These are phyloP conservation scores for Chrysoporthe cubensis DNA, from an alignment of 2,329 filamentous ascomycete species.

Conservation along the genomic window DNA sequence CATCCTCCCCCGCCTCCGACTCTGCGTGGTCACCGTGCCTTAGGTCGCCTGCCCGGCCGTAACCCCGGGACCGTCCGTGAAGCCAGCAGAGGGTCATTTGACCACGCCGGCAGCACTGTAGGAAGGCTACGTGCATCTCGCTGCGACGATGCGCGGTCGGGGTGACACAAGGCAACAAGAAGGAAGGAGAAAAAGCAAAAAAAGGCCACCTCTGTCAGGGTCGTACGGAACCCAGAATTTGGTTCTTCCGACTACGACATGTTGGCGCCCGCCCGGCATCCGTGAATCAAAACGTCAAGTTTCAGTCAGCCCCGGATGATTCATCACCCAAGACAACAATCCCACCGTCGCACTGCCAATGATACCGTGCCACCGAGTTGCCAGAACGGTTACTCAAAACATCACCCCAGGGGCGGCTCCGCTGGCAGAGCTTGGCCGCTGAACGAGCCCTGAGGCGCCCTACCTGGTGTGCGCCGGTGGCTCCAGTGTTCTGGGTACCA, in stretches of 20 bases:
- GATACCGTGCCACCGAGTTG: constrained; percentile 16
- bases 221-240: constrained; percentile 17
- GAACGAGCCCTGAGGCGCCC: constrained; percentile 16
- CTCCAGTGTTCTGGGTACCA: not conserved
- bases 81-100: constrained; percentile 21
- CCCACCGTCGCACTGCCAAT: constrained; percentile 6
- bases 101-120: constrained; percentile 8
- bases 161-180: constrained; percentile 16
- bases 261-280: constrained; percentile 26
- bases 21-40: not conserved
- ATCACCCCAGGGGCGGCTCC: constrained; percentile 1
- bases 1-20: not conserved
- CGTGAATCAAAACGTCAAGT: constrained; percentile 25
- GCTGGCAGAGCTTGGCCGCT: constrained; percentile 22
- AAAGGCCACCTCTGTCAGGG: constrained; percentile 3
- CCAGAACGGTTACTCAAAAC: constrained; percentile 11
- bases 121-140: constrained; percentile 23
- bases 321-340: constrained; percentile 1
- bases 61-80: constrained; percentile 6
- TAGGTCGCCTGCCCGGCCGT: constrained; percentile 15
- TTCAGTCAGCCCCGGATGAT: constrained; percentile 18
- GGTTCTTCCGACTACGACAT: constrained; percentile 27
- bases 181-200: not conserved
- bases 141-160: constrained; percentile 4
- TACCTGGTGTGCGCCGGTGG: not conserved